phyloP scores from a whole-genome alignment of 805 yeast species.

The Starmerella asiatica region DNA sequence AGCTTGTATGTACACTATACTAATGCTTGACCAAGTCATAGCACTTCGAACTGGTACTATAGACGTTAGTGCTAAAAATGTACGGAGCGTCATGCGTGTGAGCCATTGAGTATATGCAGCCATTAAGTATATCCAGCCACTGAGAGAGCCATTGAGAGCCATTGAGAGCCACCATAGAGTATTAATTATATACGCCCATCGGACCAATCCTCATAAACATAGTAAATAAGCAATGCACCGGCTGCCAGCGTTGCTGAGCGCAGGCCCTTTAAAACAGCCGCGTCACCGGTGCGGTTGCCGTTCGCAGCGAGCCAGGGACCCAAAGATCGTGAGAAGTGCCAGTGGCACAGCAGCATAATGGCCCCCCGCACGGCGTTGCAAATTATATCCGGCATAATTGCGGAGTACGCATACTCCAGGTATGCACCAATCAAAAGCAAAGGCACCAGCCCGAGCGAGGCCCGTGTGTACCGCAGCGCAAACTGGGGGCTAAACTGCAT shows the following conservation, averaged over 20 bases:
- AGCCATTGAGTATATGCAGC: too few species aligned
- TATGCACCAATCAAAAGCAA: neutral
- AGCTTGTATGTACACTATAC: too few species aligned
- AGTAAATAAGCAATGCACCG: neutral
- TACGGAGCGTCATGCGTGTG: too few species aligned
- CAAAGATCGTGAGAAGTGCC: neutral
- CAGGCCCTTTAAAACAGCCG: neutral
- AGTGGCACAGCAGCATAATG: neutral
- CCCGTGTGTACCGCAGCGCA: neutral
- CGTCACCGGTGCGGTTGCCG: neutral
- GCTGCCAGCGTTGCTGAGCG: neutral
- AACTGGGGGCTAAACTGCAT: neutral
- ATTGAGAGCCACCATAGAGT: too few species aligned
- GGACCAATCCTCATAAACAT: neutral
- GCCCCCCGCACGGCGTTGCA: neutral
- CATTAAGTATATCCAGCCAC: too few species aligned
- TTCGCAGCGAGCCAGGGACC: neutral
- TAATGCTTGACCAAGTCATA: too few species aligned
- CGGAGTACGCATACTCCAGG: neutral
- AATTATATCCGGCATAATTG: neutral
- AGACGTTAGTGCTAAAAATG: too few species aligned
- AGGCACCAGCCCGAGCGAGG: neutral
- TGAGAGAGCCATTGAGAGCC: too few species aligned
- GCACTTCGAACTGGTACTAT: too few species aligned
- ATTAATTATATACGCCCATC: neutral